Evolutionary conservation across 257 asterid species (phyloP).

Genomic region (Paulownia fortunei): DNA sequence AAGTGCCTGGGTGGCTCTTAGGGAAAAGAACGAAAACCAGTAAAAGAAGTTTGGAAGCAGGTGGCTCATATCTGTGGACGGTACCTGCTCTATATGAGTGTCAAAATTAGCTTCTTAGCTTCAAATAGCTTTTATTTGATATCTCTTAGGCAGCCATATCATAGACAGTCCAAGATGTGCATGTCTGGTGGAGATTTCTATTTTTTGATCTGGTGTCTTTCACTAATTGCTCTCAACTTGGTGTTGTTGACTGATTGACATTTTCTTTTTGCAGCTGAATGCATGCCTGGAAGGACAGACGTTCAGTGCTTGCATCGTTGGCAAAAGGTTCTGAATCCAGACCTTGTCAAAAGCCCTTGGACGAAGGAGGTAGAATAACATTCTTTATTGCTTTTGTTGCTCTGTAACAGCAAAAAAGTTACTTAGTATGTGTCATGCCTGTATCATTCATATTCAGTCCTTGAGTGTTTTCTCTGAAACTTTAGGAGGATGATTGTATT

Average conservation of each 20-base stretch:
- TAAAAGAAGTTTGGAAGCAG: conserved; percentile 15
- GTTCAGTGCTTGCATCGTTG: conserved; percentile 94
- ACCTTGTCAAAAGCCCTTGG: conserved; percentile 86
- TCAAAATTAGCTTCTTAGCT: conserved; percentile 5
- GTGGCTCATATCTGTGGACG: not conserved
- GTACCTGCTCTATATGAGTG: conserved; percentile 9
- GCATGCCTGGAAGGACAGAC: conserved; percentile 71
- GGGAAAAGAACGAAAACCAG: not conserved
- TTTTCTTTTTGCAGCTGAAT: conserved; percentile 63
- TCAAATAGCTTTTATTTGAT: conserved; percentile 8
- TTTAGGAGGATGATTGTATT: conserved; percentile 79
- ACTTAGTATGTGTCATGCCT: not conserved
- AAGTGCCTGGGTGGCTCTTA: not conserved
- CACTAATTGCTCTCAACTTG: conserved; percentile 12
- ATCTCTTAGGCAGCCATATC: not conserved
- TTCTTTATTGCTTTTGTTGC: conserved; percentile 12
- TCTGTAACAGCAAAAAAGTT: not conserved
- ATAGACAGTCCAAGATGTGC: conserved; percentile 10
- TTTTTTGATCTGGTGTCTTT: not conserved
- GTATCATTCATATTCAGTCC: conserved; percentile 14
- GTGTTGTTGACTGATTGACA: conserved; percentile 2
- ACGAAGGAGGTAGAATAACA: conserved; percentile 61
- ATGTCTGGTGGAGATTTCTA: conserved; percentile 8
- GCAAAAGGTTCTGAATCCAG: conserved; percentile 90
- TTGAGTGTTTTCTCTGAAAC: conserved; percentile 22